phyloP scores from a whole-genome alignment of 192 early-diverging fungal genomes.

The Oehlia diaphana region DNA sequence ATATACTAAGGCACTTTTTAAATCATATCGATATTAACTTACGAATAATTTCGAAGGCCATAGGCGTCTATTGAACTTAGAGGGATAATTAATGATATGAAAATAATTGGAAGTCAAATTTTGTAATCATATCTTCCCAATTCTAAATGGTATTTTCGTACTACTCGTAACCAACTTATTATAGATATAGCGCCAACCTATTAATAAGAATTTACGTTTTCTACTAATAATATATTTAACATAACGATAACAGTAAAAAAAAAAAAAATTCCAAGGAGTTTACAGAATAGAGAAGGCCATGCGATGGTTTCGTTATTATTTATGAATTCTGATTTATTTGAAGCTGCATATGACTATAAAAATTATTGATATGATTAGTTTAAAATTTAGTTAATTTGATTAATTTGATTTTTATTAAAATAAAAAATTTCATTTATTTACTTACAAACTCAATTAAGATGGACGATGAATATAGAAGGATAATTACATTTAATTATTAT shows the following conservation, averaged over 20 bases:
- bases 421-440: not conserved
- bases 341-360: too few relatives aligned
- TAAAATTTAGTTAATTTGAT: too few relatives aligned
- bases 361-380: too few relatives aligned
- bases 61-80: not conserved
- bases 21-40: too few relatives aligned
- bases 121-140: conserved; percentile 4
- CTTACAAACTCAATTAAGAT: not conserved
- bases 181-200: not conserved
- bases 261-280: not conserved
- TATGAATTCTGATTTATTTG: too few relatives aligned
- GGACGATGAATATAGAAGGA: not conserved
- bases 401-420: too few relatives aligned
- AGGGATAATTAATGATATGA: not conserved
- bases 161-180: not conserved
- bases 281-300: not conserved
- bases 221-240: not conserved
- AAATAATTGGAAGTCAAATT: not conserved
- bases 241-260: too few relatives aligned
- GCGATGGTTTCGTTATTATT: not conserved
- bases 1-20: too few relatives aligned
- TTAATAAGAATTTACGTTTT: too few relatives aligned
- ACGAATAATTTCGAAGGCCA: not conserved
- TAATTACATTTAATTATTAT: too few relatives aligned
- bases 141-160: not conserved